Evolutionary conservation across 257 asterid species (phyloP).

Genomic region (Datura wrightii): DNA sequence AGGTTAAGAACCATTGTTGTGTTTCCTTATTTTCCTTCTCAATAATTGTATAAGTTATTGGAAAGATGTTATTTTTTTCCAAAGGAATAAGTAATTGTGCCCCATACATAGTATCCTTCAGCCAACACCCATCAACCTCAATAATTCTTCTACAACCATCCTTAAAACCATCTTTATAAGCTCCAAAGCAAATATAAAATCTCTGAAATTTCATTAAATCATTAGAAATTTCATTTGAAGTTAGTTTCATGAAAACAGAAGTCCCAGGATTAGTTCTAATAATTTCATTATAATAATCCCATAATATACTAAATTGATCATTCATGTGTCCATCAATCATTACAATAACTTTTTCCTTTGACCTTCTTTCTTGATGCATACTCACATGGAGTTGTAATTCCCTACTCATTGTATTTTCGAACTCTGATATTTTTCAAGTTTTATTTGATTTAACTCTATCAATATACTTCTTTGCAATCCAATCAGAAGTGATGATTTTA

Average conservation of each 20-base stretch:
- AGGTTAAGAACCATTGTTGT: too few species aligned
- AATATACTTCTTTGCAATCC: not conserved
- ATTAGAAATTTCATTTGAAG: too few species aligned
- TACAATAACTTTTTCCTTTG: not conserved
- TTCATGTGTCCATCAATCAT: not conserved
- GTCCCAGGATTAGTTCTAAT: too few species aligned
- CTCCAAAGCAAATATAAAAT: not conserved
- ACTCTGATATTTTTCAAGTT: not conserved
- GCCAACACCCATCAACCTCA: too few species aligned
- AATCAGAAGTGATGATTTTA: not conserved
- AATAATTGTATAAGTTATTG: conserved; percentile 33
- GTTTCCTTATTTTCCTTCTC: not conserved
- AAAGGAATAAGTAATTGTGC: too few species aligned
- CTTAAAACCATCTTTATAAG: too few species aligned
- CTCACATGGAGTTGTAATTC: not conserved
- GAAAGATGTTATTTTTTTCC: not conserved
- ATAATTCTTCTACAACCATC: too few species aligned
- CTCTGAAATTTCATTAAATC: too few species aligned
- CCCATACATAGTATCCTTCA: too few species aligned
- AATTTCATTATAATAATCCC: too few species aligned
- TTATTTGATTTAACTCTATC: not conserved
- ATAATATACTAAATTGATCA: too few species aligned
- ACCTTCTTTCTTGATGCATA: not conserved
- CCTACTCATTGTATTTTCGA: not conserved
- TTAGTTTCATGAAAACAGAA: too few species aligned